Percentiles rank a stretch among this genome's conserved stretches.
phyloP scores from a whole-genome alignment of 208 protist species.

The Blastocrithidia nonstop region DNA sequence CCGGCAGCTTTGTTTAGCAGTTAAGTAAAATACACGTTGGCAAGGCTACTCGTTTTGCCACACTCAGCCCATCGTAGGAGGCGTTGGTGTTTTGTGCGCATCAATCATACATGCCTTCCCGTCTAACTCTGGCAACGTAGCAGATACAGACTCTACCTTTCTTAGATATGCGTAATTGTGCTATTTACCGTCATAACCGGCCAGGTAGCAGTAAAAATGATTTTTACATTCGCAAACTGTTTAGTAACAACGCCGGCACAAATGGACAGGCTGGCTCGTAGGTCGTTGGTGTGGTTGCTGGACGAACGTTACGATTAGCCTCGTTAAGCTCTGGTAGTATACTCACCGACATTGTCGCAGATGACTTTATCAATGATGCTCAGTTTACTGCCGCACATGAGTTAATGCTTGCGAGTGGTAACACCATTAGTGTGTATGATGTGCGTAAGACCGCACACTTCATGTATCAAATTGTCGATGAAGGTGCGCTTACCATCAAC shows the following conservation, averaged over 20 bases:
- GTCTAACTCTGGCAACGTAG: constrained; percentile 46
- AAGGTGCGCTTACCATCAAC: constrained; percentile 44
- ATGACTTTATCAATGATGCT: constrained; percentile 28
- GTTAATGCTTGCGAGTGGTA: constrained; percentile 40
- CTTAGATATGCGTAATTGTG: constrained; percentile 43
- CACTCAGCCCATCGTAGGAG: constrained; percentile 48
- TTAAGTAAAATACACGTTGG: constrained; percentile 44
- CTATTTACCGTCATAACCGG: constrained; percentile 43
- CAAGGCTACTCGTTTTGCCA: constrained; percentile 24
- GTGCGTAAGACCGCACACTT: constrained; percentile 52
- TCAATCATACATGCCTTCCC: constrained; percentile 33
- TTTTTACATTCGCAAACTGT: constrained; percentile 32
- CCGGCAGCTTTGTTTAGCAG: constrained; percentile 69
- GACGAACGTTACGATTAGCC: constrained; percentile 39
- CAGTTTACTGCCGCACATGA: constrained; percentile 33
- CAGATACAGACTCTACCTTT: constrained; percentile 46
- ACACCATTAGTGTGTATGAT: constrained; percentile 58
- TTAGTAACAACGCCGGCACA: constrained; percentile 8
- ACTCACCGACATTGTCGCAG: constrained; percentile 23
- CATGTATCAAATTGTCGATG: constrained; percentile 33
- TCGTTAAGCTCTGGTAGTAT: constrained; percentile 56
- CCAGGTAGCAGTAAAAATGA: constrained; percentile 41
- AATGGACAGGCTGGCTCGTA: constrained; percentile 1
- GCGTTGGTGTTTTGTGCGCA: constrained; percentile 45
- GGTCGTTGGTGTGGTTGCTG: constrained; percentile 29